Percentiles rank a stretch among this genome's conserved stretches.
Evolutionary conservation across 2,329 filamentous ascomycete species (phyloP).

Genomic region (Epichloe glyceriae): DNA sequence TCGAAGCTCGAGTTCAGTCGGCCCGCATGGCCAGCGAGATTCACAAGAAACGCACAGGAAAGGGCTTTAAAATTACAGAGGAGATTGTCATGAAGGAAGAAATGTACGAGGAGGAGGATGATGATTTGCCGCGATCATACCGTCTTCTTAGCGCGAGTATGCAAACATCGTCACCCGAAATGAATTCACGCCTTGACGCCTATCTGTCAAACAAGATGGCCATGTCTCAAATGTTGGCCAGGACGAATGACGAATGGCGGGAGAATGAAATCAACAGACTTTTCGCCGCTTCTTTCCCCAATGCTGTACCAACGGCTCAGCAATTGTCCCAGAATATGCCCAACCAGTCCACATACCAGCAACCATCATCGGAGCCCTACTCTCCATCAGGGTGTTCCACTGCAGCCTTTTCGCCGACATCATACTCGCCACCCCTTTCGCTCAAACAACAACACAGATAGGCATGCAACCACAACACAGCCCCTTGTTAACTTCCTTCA

Average conservation of each 20-base stretch:
- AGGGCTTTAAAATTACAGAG: conserved; percentile 67
- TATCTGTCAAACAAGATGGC: conserved; percentile 30
- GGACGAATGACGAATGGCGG: conserved; percentile 25
- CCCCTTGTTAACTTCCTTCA: neutral
- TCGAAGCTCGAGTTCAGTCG: conserved; percentile 81
- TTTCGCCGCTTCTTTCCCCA: conserved; percentile 35
- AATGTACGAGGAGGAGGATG: conserved; percentile 93
- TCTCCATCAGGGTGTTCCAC: neutral
- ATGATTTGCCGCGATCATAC: conserved; percentile 58
- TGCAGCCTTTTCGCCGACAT: neutral
- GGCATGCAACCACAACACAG: neutral
- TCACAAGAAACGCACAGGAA: conserved; percentile 77
- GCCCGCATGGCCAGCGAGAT: conserved; percentile 81
- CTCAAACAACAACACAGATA: neutral
- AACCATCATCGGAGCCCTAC: neutral
- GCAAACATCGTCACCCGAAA: conserved; percentile 44
- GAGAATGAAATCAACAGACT: conserved; percentile 33
- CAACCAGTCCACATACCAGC: conserved; percentile 1
- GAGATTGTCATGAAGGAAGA: conserved; percentile 81
- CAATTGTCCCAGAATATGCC: conserved; percentile 7
- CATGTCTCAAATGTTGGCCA: conserved; percentile 27
- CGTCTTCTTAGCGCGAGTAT: conserved; percentile 49
- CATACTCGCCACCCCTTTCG: neutral
- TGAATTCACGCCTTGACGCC: conserved; percentile 47
- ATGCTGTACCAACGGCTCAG: conserved; percentile 17